Base-by-base conservation (phyloP, 345 rosid species). In the Salix koriyanagi region DNA sequence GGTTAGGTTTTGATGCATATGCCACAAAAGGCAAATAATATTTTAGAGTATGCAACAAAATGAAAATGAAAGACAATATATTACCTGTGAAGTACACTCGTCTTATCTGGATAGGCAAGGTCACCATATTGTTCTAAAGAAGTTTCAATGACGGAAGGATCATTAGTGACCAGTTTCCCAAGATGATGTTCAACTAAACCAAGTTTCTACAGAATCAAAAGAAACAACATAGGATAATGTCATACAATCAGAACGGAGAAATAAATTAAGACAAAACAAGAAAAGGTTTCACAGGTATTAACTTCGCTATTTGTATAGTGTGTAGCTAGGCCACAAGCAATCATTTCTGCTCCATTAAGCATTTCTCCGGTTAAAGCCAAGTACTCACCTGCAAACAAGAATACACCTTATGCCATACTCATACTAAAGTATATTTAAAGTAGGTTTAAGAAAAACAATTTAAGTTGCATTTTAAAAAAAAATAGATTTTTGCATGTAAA, bases 291-390 rank as follows among this genome's bases (percentile, higher is more conserved):
- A 65, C 37, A 42, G 65, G 41, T 62, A 74, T 73, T 81, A 81
- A 96, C 99, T 78, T 87, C 86, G 72, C 81, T 84, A 18, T 78
- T 83, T 65, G 90, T 74, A 78, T 86, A 93, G 80, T 96, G 99
- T 15, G 98, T 93, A 8, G 97, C 99, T 77, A 96, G 89, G 50
- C 99, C 91, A 67, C 96, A 92, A 58, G 94, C 90, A 77, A 89
- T 30, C 98, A 96, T 91, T 88, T 93, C 99, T n/a, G 87, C 92
- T 21, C 92, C 97, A 71, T 80, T 86, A 79, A 96, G 88, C 78
- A 90, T 96, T 77, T 87, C 94, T 75, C 98, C 97, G 1, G 95
- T 92, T 50, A 96, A 81, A 68, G 87, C 99, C 77, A 93, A 85
- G 84, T 92, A 92, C 77, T 96, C 99, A 74, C 99, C 99, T 96